Evolutionary conservation across 495 filamentous ascomycete genomes (phyloP).

Genomic region (Baudoinia panamericana): DNA sequence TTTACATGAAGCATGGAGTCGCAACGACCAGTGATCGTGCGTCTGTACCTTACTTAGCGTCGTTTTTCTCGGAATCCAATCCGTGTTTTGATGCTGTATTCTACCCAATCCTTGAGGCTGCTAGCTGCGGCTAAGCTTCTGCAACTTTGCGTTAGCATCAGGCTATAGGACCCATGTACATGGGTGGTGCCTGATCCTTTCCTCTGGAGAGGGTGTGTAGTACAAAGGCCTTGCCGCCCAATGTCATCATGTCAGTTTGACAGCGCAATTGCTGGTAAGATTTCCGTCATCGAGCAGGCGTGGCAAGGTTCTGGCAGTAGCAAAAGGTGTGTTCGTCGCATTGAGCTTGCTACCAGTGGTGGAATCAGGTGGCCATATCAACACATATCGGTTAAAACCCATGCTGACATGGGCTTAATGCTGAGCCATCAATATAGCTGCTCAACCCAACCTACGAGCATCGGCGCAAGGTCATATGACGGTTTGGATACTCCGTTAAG

Average conservation of each 20-base stretch:
- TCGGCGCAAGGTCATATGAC: too few species aligned
- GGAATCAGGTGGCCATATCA: too few species aligned
- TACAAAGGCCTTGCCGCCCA: not conserved
- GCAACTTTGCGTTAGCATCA: not conserved
- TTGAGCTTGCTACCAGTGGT: too few species aligned
- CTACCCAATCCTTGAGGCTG: conserved; percentile 11
- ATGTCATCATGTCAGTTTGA: conserved; percentile 6
- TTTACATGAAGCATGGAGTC: conserved; percentile 4
- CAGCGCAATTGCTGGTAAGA: not conserved
- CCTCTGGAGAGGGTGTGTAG: not conserved
- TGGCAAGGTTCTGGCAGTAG: too few species aligned
- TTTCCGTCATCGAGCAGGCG: too few species aligned
- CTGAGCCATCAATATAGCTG: too few species aligned
- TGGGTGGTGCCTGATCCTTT: not conserved
- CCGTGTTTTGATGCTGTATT: not conserved
- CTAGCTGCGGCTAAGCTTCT: too few species aligned
- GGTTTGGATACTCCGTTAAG: too few species aligned
- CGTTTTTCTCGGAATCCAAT: conserved; percentile 6
- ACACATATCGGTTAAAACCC: too few species aligned
- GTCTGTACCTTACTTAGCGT: conserved; percentile 6
- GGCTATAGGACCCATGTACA: not conserved
- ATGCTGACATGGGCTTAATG: too few species aligned
- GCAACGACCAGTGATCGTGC: conserved; percentile 4
- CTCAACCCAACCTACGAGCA: too few species aligned
- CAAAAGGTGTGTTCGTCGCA: too few species aligned